Percentiles rank a stretch among this genome's conserved stretches.
Evolutionary conservation across 2,329 filamentous ascomycete species (phyloP).

Genomic region (Penicillium sp.): DNA sequence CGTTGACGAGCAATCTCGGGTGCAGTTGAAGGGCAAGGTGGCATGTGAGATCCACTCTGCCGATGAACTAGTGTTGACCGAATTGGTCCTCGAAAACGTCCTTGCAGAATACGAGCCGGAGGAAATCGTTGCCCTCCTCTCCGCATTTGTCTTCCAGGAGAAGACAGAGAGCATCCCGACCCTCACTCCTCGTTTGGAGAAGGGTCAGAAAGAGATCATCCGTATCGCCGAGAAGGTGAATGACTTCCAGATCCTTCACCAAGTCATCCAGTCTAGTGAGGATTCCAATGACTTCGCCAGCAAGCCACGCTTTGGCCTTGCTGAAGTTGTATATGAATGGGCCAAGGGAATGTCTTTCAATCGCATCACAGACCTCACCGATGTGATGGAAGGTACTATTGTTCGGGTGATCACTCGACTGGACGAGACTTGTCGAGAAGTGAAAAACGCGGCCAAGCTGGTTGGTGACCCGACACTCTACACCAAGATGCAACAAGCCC

Average conservation of each 20-base stretch:
- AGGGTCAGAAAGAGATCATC: constrained; percentile 80
- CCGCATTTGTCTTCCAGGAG: constrained; percentile 95
- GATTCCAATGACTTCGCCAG: constrained; percentile 91
- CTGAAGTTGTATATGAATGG: constrained; percentile 99
- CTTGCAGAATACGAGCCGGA: constrained; percentile 92
- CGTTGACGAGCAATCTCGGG: constrained; percentile 80
- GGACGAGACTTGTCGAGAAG: constrained; percentile 94
- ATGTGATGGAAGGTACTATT: constrained; percentile 96
- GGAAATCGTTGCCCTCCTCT: constrained; percentile 91
- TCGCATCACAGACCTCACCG: constrained; percentile 92
- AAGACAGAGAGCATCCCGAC: constrained; percentile 82
- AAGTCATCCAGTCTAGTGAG: constrained; percentile 86
- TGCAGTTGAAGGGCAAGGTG: constrained; percentile 96
- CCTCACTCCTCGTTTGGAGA: constrained; percentile 76
- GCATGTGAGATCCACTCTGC: constrained; percentile 98
- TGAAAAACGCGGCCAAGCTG: constrained; percentile 93
- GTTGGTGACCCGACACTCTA: constrained; percentile 92
- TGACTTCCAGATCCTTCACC: constrained; percentile 79
- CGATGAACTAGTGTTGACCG: constrained; percentile 92
- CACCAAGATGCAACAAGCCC: constrained; percentile 93
- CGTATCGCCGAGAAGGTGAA: constrained; percentile 92
- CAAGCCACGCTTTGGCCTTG: constrained; percentile 83
- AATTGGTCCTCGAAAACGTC: constrained; percentile 94
- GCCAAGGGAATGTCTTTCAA: constrained; percentile 97
- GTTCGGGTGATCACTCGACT: constrained; percentile 89